Evolutionary conservation across 2,329 filamentous ascomycete species (phyloP), one percentile per base, ranked within the genome.

Genomic region (Peltaster fructicola): DNA sequence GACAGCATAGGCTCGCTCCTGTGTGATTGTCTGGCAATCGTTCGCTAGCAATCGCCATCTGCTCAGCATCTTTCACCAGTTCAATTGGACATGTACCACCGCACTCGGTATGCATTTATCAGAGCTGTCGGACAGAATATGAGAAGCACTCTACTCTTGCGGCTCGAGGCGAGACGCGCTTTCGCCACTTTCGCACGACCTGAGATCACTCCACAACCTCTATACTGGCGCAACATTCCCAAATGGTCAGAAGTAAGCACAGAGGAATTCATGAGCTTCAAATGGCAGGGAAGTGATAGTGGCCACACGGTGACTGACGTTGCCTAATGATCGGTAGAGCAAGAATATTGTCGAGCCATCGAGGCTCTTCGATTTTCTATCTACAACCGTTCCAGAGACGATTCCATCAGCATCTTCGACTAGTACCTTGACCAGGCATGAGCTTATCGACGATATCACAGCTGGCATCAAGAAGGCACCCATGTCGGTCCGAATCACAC

Each of bases 401-500:
- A 45, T 72, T n/a, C 61, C 61, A 13, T 2, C 11, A 3, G 8
- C 12, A 19, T 11, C 23, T 11, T 22, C 32, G 32, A 43, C 26
- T 4, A 45, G 46, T 13, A 51, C 56, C 36, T 54, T 54, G 30
- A 61, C 54, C 13, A 59, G 57, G 7, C 52, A 64, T 2, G 55
- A 63, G 11, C 65, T 73, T 28, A 57, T 70, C 23, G 36, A 48
- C 2, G 65, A 73, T 41, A 56, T 70, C 3, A 38, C 56, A 14
- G 48, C 50, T 9, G 69, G 66, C 7, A 56, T 72, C 26, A 53
- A 49, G 11, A 40, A 50, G 4, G 61, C 67, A 1, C 61, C 67
- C 2, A 73, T 74, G 69, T 54, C 65, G 1, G 55, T 71, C 18
- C 55, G 67, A 7, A 47, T 73, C 28, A 70, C 65, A 16, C 69